A percentile compares a stretch with the other conserved stretches of the same genome.
phyloP scores from a whole-genome alignment of 176 grass and related monocot species.

The Bonia amplexicaulis region DNA sequence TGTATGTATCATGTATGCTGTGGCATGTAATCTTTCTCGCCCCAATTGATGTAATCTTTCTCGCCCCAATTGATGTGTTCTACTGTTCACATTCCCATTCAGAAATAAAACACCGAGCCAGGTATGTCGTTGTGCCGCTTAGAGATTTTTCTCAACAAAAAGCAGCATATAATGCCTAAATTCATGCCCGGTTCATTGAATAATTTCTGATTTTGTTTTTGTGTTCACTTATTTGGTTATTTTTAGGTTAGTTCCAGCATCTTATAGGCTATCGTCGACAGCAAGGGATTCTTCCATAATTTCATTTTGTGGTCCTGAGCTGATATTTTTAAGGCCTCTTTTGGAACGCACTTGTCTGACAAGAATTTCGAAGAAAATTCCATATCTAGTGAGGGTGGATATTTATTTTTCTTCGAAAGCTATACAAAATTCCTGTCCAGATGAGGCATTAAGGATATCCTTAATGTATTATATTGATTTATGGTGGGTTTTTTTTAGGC shows the following conservation, averaged over 20 bases:
- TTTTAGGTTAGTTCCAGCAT: background rate
- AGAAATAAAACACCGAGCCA: background rate
- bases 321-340: background rate
- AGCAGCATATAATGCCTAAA: background rate
- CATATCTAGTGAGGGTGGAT: background rate
- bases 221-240: background rate
- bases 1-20: background rate
- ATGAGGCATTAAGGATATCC: no score
- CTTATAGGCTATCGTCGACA: background rate
- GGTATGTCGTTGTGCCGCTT: background rate
- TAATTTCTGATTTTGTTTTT: background rate
- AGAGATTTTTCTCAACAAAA: background rate
- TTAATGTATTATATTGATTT: no score
- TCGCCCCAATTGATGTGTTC: background rate
- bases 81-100: background rate
- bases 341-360: background rate
- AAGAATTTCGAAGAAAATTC: background rate
- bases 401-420: no score
- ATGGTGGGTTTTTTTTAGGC: no score
- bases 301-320: background rate
- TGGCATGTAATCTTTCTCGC: background rate
- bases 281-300: background rate
- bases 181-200: background rate
- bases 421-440: no score
- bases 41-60: background rate